Evolutionary conservation across 768 basidiomycete species (phyloP), one percentile per base, ranked within the genome.

Genomic region (Phanerochaete carnosa): DNA sequence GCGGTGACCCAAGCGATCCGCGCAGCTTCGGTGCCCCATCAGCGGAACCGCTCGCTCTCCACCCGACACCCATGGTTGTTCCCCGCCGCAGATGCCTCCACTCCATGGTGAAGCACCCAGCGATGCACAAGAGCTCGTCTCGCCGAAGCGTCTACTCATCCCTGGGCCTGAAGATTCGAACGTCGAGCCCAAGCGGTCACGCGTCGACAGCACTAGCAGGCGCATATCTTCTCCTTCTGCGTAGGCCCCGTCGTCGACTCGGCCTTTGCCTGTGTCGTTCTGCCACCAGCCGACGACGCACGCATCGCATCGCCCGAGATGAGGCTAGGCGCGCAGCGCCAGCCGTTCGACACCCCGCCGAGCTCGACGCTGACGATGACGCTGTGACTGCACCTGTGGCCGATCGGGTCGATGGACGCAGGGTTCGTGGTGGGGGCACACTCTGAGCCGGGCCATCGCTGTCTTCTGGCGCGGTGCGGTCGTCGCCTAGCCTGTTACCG

Each of bases 331-430:
- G 28, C 60, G 9, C 83, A 83, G 39, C 55, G 49, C 45, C 57
- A 65, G 23, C 60, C 66, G 4, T 6, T n/a, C 3, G 69, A 68
- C 46, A 33, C 75, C 82, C 61, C 78, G 68, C 51, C 75, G 58
- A 79, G 80, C 65, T 85, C 89, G 0, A 71, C 84, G 26, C 74
- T 89, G 15, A 80, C 86, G 7, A 79, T 80, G 30, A 81, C 83
- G 8, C 78, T 92, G 32, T 90, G 89, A 45, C 87, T 88, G 28
- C 90, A 90, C 68, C 89, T 89, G 47, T 81, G 87, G 25, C 89
- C 89, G 12, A 80, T 89, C 54, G 89, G 89, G 25, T 33, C 13
- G 19, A 15, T 16, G 68, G 74, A 0, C 81, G 83, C 0, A 74
- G 83, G 54, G 72, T 77, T 23, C 45, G 54, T 61, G 45, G 56